Conservation (phyloP, 768 basidiomycete species). For the Phylloporus scabripes region DNA sequence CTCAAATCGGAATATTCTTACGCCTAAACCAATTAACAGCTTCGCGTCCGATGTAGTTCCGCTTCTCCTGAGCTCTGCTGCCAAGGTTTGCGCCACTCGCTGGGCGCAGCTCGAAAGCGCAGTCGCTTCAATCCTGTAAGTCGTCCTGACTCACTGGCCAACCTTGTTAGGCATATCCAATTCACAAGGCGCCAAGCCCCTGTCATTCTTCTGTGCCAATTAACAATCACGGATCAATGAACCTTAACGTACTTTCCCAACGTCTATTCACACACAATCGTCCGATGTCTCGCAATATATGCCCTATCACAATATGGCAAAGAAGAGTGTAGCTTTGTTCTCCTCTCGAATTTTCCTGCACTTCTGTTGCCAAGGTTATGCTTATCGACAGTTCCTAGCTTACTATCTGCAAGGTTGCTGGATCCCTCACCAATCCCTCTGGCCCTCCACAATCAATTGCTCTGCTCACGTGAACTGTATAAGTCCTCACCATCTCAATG, state of each 20-base stretch:
- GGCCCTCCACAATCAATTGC: neutral
- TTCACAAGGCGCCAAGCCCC: neutral
- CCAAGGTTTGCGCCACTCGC: neutral
- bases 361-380: slow-evolving; percentile 25
- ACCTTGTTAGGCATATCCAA: neutral
- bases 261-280: slow-evolving; percentile 16
- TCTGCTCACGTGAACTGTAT: neutral
- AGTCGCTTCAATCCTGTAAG: neutral
- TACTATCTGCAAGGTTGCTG: slow-evolving; percentile 10
- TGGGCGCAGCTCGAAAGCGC: slow-evolving; percentile 3
- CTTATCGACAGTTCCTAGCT: slow-evolving; percentile 21
- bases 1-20: slow-evolving; percentile 9
- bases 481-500: neutral
- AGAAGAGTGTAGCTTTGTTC: slow-evolving; percentile 20
- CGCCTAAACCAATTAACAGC: slow-evolving; percentile 9
- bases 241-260: slow-evolving; percentile 11
- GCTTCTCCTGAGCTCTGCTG: neutral
- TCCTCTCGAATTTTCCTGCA: slow-evolving; percentile 16
- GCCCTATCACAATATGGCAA: slow-evolving; percentile 13
- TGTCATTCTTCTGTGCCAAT: too few relatives aligned
- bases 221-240: slow-evolving; percentile 12
- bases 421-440: neutral
- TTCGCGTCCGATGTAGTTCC: slow-evolving; percentile 7
- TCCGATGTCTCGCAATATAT: slow-evolving; percentile 16
- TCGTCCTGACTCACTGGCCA: neutral